These are phyloP conservation scores for Xylaria sp. DNA, from an alignment of 2,329 filamentous ascomycete genomes.

Conservation along the genomic window DNA sequence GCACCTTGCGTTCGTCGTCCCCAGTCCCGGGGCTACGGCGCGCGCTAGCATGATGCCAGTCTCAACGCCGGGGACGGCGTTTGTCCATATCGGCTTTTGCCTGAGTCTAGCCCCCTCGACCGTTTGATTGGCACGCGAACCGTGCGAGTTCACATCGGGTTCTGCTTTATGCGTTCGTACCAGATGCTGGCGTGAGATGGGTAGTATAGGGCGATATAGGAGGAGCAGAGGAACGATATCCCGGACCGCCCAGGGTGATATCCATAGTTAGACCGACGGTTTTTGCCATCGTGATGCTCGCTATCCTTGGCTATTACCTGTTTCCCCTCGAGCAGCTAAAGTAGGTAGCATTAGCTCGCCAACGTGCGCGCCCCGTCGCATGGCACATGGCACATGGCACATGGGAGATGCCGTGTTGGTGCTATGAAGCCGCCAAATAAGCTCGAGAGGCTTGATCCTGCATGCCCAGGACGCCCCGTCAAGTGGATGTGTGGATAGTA, in stretches of 20 bases:
- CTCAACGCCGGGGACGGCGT: constrained; percentile 14
- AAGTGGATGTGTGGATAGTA: constrained; percentile 20
- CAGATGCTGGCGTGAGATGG: constrained; percentile 15
- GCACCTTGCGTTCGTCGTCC: constrained; percentile 25
- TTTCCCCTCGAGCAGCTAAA: constrained; percentile 12
- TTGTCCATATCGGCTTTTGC: constrained; percentile 25
- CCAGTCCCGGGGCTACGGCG: constrained; percentile 16
- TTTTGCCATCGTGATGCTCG: constrained; percentile 1
- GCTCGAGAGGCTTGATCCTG: constrained; percentile 34
- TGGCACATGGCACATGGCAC: constrained; percentile 1
- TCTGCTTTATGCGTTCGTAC: constrained; percentile 26
- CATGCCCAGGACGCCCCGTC: constrained; percentile 25
- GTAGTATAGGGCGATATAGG: constrained; percentile 1
- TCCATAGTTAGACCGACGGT: constrained; percentile 1
- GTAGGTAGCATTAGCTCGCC: constrained; percentile 19
- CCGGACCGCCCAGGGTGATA: constrained; percentile 5
- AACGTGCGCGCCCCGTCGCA: constrained; percentile 18
- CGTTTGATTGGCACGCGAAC: constrained; percentile 39
- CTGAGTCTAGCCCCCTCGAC: constrained; percentile 26
- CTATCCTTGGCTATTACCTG: too few relatives aligned
- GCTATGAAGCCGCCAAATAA: constrained; percentile 28
- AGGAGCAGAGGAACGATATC: constrained; percentile 10
- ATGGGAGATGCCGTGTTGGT: constrained; percentile 16
- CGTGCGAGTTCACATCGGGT: constrained; percentile 33
- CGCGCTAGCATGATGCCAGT: constrained; percentile 26